Percentiles rank a stretch among this genome's conserved stretches.
Conservation (phyloP, 2,329 filamentous ascomycete species). For the Emergomyces orientalis region DNA sequence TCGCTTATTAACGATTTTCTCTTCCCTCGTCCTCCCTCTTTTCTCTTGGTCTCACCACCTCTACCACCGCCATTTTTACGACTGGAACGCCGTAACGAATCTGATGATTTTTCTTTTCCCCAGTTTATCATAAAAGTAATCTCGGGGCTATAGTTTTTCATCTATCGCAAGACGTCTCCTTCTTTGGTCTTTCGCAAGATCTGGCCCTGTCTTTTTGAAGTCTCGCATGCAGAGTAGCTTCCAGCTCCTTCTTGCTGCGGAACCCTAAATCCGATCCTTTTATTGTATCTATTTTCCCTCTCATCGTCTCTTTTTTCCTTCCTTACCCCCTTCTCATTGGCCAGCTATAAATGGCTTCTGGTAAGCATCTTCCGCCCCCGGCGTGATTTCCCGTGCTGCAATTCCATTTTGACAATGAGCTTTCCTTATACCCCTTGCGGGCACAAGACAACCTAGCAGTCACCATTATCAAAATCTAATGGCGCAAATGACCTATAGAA, state of each 20-base stretch:
- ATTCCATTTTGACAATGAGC: not conserved
- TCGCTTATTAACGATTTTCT: conserved; percentile 11
- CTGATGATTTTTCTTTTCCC: conserved; percentile 19
- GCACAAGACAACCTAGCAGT: not conserved
- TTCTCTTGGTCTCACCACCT: conserved; percentile 15
- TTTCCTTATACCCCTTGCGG: not conserved
- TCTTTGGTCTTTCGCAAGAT: not conserved
- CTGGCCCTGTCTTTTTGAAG: not conserved
- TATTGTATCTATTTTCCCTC: conserved; percentile 1
- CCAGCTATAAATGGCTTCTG: conserved; percentile 6
- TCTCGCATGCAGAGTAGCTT: not conserved
- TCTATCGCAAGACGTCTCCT: conserved; percentile 7
- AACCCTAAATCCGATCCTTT: not conserved
- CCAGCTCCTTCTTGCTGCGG: not conserved
- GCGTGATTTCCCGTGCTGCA: not conserved
- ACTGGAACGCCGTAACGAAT: conserved; percentile 29
- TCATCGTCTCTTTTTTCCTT: not conserved
- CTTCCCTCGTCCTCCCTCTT: conserved; percentile 12
- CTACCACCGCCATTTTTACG: conserved; percentile 24
- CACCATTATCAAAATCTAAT: conserved; percentile 1
- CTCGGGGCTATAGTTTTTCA: conserved; percentile 6
- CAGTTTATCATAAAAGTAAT: conserved; percentile 8
- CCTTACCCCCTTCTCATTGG: not conserved
- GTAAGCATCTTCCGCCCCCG: not conserved
- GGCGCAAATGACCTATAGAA: conserved; percentile 11